Conservation (phyloP, 2,329 filamentous ascomycete species). For the Talaromyces sp. region DNA sequence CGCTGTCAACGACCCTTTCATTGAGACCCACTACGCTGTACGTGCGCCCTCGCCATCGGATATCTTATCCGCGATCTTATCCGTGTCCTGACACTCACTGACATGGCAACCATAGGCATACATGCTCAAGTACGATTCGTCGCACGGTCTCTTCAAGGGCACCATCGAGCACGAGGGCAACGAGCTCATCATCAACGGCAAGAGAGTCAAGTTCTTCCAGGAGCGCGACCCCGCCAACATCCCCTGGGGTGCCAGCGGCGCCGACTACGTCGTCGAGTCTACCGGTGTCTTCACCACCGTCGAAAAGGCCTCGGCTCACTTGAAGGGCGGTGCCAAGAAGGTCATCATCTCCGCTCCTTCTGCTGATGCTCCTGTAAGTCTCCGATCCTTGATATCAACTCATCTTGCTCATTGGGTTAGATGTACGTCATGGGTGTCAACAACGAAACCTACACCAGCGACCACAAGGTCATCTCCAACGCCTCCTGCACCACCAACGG, state of each 20-base stretch:
- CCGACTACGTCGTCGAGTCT: conserved; percentile 93
- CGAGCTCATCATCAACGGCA: conserved; percentile 83
- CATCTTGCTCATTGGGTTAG: background rate
- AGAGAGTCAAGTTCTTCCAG: conserved; percentile 89
- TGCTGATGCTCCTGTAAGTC: conserved; percentile 66
- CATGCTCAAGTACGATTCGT: conserved; percentile 99
- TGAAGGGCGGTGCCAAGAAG: conserved; percentile 97
- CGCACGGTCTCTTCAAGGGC: conserved; percentile 95
- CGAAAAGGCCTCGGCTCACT: conserved; percentile 89
- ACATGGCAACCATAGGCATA: conserved; percentile 61
- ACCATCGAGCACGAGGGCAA: conserved; percentile 69
- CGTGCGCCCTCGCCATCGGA: conserved; percentile 39
- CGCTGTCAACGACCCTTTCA: conserved; percentile 99
- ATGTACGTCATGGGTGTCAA: conserved; percentile 99
- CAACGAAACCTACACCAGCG: conserved; percentile 85
- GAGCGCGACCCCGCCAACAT: conserved; percentile 87
- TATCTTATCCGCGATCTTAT: background rate
- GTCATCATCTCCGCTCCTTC: conserved; percentile 63
- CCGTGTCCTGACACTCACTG: conserved; percentile 4
- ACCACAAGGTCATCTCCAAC: conserved; percentile 93
- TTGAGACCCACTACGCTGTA: conserved; percentile 95
- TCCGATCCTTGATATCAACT: background rate
- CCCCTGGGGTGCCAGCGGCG: conserved; percentile 81
- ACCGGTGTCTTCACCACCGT: conserved; percentile 99
- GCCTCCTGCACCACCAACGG: conserved; percentile 99